Percentiles rank a stretch among this genome's conserved stretches.
phyloP scores from a whole-genome alignment of 306 rosid species.

The Glycine latifolia region DNA sequence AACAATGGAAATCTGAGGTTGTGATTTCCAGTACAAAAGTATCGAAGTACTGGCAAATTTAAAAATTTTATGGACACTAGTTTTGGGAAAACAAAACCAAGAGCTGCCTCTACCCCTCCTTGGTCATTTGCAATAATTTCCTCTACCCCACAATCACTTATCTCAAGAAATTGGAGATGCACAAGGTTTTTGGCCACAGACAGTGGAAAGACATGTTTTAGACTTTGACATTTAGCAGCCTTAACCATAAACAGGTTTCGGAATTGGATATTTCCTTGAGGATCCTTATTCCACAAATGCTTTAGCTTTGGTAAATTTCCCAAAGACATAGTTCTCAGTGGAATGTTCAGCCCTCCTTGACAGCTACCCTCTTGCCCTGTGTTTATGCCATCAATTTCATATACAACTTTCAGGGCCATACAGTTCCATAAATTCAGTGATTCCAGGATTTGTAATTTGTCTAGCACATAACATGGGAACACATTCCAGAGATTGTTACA shows the following conservation, averaged over 20 bases:
- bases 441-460: slow-evolving; percentile 48
- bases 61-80: slow-evolving; percentile 41
- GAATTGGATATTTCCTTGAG: slow-evolving; percentile 41
- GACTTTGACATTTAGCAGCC: slow-evolving; percentile 37
- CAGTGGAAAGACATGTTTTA: slow-evolving; percentile 50
- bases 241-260: slow-evolving; percentile 37
- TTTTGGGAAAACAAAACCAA: slow-evolving; percentile 52
- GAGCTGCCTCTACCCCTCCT: slow-evolving; percentile 29
- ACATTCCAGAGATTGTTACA: slow-evolving; percentile 45
- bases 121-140: slow-evolving; percentile 45
- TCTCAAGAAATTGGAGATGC: slow-evolving; percentile 46
- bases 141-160: slow-evolving; percentile 49
- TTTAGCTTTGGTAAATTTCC: slow-evolving; percentile 50
- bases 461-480: slow-evolving; percentile 47
- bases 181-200: slow-evolving; percentile 53
- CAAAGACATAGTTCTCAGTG: slow-evolving; percentile 45
- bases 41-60: slow-evolving; percentile 45
- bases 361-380: not conserved
- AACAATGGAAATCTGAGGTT: slow-evolving; percentile 52
- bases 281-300: slow-evolving; percentile 48
- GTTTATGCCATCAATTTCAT: slow-evolving; percentile 40
- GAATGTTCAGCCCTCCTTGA: slow-evolving; percentile 26
- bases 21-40: slow-evolving; percentile 48
- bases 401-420: slow-evolving; percentile 42
- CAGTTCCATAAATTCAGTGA: slow-evolving; percentile 47